These are phyloP conservation scores for Penicillium paxilli DNA, from an alignment of 495 filamentous ascomycete species.

Conservation along the genomic window DNA sequence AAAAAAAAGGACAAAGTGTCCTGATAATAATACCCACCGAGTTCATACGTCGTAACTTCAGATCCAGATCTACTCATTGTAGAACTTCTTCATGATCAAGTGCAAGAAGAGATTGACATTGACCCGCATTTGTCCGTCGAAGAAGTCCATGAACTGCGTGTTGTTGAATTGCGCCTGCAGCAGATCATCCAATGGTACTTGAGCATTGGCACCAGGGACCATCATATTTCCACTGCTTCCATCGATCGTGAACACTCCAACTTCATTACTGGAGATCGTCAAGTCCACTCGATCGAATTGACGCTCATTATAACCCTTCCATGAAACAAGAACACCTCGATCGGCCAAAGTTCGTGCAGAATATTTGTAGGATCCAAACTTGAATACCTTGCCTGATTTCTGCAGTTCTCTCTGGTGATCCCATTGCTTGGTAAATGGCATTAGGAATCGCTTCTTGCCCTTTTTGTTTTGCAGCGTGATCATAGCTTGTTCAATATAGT, in stretches of 20 bases:
- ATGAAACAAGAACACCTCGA: conserved; percentile 88
- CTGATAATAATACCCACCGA: conserved; percentile 28
- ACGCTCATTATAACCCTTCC: conserved; percentile 80
- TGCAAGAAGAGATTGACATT: conserved; percentile 97
- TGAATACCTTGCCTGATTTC: conserved; percentile 85
- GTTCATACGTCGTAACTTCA: conserved; percentile 29
- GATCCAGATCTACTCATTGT: conserved; percentile 55
- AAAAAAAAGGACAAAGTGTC: conserved; percentile 24
- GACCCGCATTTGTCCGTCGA: conserved; percentile 81
- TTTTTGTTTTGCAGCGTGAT: conserved; percentile 97
- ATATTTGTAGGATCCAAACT: conserved; percentile 97
- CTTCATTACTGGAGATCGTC: conserved; percentile 90
- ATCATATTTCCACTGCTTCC: conserved; percentile 91
- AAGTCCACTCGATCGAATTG: conserved; percentile 92
- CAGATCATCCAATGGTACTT: conserved; percentile 89
- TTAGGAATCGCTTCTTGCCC: conserved; percentile 89
- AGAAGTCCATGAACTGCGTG: conserved; percentile 90
- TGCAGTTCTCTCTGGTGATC: conserved; percentile 96
- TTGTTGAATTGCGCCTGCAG: conserved; percentile 97
- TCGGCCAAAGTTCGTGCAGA: conserved; percentile 84
- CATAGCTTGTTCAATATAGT: conserved; percentile 99
- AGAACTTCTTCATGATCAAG: conserved; percentile 97
- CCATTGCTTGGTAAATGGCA: conserved; percentile 98
- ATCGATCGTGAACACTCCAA: conserved; percentile 92
- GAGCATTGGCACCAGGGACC: conserved; percentile 89